Conservation (phyloP, 2,329 filamentous ascomycete genomes). For the Neurospora sp. region DNA sequence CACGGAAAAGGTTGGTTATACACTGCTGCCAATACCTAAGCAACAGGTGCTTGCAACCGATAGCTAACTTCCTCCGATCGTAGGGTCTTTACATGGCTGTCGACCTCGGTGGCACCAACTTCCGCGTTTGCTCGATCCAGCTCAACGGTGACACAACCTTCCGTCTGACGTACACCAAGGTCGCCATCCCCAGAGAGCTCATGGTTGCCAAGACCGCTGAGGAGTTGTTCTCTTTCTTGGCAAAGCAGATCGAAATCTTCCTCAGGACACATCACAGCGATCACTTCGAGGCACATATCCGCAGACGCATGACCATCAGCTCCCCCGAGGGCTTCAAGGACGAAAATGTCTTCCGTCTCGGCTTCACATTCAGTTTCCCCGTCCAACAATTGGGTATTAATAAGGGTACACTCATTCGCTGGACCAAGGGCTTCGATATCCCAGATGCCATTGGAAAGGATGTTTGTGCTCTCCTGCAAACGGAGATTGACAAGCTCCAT, state of each 20-base stretch:
- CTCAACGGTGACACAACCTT: constrained; percentile 93
- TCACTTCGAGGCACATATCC: constrained; percentile 65
- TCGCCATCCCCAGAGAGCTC: constrained; percentile 77
- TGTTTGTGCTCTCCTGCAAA: constrained; percentile 81
- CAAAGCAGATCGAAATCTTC: constrained; percentile 85
- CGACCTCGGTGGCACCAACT: constrained; percentile 96
- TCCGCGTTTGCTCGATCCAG: constrained; percentile 90
- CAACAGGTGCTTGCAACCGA: neutral
- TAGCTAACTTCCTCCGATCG: constrained; percentile 8
- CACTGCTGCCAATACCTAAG: neutral
- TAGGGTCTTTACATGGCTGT: constrained; percentile 93
- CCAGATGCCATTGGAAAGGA: constrained; percentile 90
- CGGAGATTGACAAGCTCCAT: constrained; percentile 75
- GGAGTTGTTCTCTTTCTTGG: constrained; percentile 86
- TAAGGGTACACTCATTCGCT: constrained; percentile 85
- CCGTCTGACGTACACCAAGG: constrained; percentile 85
- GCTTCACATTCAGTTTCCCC: constrained; percentile 98
- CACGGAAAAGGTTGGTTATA: constrained; percentile 70
- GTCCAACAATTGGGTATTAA: constrained; percentile 93
- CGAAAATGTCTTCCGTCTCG: constrained; percentile 79
- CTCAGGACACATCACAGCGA: constrained; percentile 80
- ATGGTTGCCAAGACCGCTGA: constrained; percentile 82
- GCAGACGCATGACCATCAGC: constrained; percentile 52
- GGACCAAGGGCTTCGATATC: constrained; percentile 99
- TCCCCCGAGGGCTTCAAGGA: constrained; percentile 51